phyloP scores from a whole-genome alignment of 169 alveolate genomes.

The Babesia bovis region DNA sequence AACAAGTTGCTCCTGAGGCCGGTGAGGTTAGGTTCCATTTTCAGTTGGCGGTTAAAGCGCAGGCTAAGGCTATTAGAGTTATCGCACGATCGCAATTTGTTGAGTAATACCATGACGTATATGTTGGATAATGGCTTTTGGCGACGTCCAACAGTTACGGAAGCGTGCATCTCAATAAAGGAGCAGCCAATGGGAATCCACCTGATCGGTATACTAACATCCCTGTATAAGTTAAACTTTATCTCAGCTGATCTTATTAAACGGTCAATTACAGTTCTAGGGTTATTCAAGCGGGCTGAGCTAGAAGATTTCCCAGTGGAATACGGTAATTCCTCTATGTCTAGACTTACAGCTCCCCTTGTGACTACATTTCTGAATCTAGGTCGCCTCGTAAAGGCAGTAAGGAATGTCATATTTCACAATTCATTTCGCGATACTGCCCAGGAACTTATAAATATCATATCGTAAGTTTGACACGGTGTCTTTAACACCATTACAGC shows the following conservation, averaged over 20 bases:
- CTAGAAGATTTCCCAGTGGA: background rate
- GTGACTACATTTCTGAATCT: no score
- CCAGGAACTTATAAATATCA: background rate
- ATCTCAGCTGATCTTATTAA: slow-evolving; percentile 20
- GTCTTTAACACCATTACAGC: background rate
- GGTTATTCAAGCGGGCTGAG: background rate
- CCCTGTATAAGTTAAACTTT: slow-evolving; percentile 32
- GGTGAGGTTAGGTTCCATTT: slow-evolving; percentile 6
- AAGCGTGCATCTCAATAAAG: background rate
- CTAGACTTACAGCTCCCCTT: no score
- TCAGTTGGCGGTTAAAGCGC: slow-evolving; percentile 28
- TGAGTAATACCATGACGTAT: slow-evolving; percentile 28
- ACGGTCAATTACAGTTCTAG: background rate
- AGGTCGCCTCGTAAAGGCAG: slow-evolving; percentile 11
- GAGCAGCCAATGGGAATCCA: slow-evolving; percentile 30
- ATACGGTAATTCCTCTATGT: no score
- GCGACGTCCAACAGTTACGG: background rate
- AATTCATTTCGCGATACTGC: slow-evolving; percentile 14
- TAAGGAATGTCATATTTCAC: background rate
- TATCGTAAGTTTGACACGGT: slow-evolving; percentile 26
- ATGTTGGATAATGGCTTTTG: slow-evolving; percentile 35
- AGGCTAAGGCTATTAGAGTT: slow-evolving; percentile 6
- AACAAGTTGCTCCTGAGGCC: slow-evolving; percentile 15
- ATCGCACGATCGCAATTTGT: slow-evolving; percentile 7
- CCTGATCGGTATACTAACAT: slow-evolving; percentile 7